Percentiles rank a stretch among this genome's conserved stretches.
These are phyloP conservation scores for Neospora caninum DNA, from an alignment of 169 alveolate species.

Conservation along the genomic window DNA sequence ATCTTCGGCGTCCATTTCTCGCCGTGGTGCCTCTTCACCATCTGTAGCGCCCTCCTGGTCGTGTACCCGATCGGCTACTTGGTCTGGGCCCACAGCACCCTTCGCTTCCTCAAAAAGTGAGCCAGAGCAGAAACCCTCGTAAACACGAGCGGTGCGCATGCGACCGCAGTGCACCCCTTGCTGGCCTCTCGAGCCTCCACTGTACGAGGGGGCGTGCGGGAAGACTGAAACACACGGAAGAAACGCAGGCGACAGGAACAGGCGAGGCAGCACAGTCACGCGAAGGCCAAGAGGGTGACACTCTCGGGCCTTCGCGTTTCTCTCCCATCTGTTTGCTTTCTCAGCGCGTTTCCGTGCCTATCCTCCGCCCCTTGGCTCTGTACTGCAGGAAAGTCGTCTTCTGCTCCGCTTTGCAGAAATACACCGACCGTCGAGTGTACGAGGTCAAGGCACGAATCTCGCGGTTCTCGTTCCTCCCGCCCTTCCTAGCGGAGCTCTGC, in stretches of 20 bases:
- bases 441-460: conserved; percentile 16
- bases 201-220: no score
- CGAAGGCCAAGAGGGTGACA: no score
- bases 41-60: conserved; percentile 26
- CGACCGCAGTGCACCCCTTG: no score
- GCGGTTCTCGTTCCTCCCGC: neutral
- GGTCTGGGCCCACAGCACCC: neutral
- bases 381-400: conserved; percentile 9
- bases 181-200: no score
- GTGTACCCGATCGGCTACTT: conserved; percentile 5
- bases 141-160: no score
- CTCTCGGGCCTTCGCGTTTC: no score
- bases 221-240: no score
- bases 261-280: no score
- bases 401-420: neutral
- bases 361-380: neutral
- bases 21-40: conserved; percentile 1
- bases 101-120: neutral
- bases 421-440: conserved; percentile 23
- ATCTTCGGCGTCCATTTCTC: neutral
- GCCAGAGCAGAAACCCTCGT: no score
- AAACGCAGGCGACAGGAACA: no score
- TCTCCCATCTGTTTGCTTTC: neutral
- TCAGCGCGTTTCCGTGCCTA: neutral
- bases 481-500: neutral